These are phyloP conservation scores for Hanseniaspora nectarophila DNA, from an alignment of 805 yeast species.

Conservation along the genomic window DNA sequence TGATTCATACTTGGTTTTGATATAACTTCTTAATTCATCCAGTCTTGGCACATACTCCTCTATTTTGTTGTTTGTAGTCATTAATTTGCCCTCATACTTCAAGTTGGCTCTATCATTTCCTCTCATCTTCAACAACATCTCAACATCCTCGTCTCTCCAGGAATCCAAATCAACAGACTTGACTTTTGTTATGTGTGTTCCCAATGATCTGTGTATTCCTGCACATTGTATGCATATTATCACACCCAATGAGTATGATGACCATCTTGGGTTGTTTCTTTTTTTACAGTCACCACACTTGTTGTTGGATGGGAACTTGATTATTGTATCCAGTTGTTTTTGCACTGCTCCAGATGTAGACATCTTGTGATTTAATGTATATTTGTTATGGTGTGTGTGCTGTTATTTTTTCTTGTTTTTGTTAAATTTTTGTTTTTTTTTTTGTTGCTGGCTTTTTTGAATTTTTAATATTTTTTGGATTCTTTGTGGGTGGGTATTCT, in stretches of 20 bases:
- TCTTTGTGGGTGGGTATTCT: background rate
- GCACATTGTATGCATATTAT: slow-evolving; percentile 91
- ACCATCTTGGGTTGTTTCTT: slow-evolving; percentile 91
- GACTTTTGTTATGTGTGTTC: slow-evolving; percentile 87
- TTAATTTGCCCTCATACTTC: slow-evolving; percentile 71
- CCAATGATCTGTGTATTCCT: slow-evolving; percentile 89
- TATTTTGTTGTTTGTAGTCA: slow-evolving; percentile 28
- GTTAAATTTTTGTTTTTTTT: background rate
- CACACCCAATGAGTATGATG: slow-evolving; percentile 89
- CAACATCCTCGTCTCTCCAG: slow-evolving; percentile 90
- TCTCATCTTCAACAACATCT: slow-evolving; percentile 75
- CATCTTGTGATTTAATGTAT: background rate
- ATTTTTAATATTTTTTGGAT: background rate
- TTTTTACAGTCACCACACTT: slow-evolving; percentile 86
- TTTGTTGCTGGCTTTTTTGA: background rate
- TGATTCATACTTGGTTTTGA: slow-evolving; percentile 81
- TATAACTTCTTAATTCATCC: slow-evolving; percentile 74
- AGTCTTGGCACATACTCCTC: slow-evolving; percentile 64
- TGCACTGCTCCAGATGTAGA: slow-evolving; percentile 22
- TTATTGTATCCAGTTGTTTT: slow-evolving; percentile 55
- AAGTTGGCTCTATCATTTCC: slow-evolving; percentile 56
- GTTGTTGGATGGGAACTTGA: slow-evolving; percentile 66
- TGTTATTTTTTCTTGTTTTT: background rate
- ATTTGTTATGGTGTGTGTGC: background rate
- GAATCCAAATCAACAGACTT: slow-evolving; percentile 90